phyloP scores from a whole-genome alignment of 2,329 filamentous ascomycete species.

The Ampelomyces quisqualis region DNA sequence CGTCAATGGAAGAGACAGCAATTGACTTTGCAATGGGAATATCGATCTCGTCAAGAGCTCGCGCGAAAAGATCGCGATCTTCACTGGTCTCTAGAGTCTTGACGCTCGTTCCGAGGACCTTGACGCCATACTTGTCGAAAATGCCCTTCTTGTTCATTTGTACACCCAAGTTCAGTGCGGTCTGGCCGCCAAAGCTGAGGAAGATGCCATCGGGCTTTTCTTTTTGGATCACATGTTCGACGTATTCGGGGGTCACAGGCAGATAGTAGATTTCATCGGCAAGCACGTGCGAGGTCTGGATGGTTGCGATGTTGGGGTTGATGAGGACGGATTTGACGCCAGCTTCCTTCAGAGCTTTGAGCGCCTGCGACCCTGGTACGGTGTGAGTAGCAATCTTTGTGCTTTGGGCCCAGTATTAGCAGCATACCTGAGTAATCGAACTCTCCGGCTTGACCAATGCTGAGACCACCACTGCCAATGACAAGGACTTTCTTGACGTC shows the following conservation, averaged over 20 bases:
- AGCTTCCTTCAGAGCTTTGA: constrained; percentile 96
- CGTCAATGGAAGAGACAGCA: constrained; percentile 86
- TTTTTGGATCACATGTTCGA: constrained; percentile 94
- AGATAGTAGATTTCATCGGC: constrained; percentile 98
- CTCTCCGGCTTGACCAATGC: constrained; percentile 96
- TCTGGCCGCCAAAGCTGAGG: constrained; percentile 96
- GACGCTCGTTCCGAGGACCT: constrained; percentile 92
- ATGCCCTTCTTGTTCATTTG: constrained; percentile 95
- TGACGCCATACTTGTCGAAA: constrained; percentile 93
- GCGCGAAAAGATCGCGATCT: constrained; percentile 93
- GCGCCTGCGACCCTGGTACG: constrained; percentile 77
- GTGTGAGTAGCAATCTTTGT: constrained; percentile 15
- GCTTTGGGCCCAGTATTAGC: neutral
- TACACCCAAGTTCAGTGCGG: constrained; percentile 92
- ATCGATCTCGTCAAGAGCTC: constrained; percentile 93
- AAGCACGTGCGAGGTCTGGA: constrained; percentile 94
- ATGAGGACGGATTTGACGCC: constrained; percentile 89
- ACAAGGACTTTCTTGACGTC: constrained; percentile 97
- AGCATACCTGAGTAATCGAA: constrained; percentile 92
- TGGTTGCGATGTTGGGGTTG: constrained; percentile 98
- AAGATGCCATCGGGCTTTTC: constrained; percentile 97
- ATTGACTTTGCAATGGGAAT: constrained; percentile 97
- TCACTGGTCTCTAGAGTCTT: constrained; percentile 92
- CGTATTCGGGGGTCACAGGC: constrained; percentile 95
- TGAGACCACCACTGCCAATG: constrained; percentile 91